Base-by-base conservation (phyloP, 768 basidiomycete species). In the Lyophyllum semitale region DNA sequence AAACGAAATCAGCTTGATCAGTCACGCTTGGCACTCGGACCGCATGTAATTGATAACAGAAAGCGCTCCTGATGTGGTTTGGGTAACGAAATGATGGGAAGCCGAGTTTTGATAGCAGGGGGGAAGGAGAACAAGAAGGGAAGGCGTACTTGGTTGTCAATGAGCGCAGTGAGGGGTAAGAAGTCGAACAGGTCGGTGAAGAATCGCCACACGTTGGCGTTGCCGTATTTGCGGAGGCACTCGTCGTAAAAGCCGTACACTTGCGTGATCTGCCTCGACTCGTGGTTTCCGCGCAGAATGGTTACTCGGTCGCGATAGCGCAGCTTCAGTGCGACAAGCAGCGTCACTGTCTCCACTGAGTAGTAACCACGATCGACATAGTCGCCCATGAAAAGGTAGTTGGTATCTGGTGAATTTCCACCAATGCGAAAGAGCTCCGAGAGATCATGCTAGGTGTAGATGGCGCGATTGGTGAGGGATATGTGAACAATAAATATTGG, bases 221-320 rank as follows among this genome's bases (percentile, higher is more conserved):
- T 98, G 49, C 97, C 97, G 75, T 99, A 99, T 81, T 99, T 99
- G 73, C 97, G 87, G 70, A 98, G 81, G 70, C 97, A 99, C 73
- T 99, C 97, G 79, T 99, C 97, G 73, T 99, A 99, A 69, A 99
- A 99, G 40, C 97, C 97, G 67, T 99, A 99, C 18, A 99, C 97
- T 73, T 99, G 97, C 25, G 97, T 99, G 80, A 99, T 99, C 81
- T 99, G 97, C 67, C 97, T 85, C 62, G 91, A 94, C 75, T 99
- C 97, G 80, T 99, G 97, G 73, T 99, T 98, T 38, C 97, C 97
- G 59, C 97, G 89, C 38, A 99, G 81, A 69, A 99, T 96, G 55
- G 97, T 98, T 64, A 98, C 94, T 50, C 96, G 89, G 74, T 98
- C 96, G 59, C 95, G 92, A 76, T 99, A 98, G 66, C 97, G 90